Base-by-base conservation (phyloP, 1,284 basidiomycete genomes). In the Coniferiporia weirii region DNA sequence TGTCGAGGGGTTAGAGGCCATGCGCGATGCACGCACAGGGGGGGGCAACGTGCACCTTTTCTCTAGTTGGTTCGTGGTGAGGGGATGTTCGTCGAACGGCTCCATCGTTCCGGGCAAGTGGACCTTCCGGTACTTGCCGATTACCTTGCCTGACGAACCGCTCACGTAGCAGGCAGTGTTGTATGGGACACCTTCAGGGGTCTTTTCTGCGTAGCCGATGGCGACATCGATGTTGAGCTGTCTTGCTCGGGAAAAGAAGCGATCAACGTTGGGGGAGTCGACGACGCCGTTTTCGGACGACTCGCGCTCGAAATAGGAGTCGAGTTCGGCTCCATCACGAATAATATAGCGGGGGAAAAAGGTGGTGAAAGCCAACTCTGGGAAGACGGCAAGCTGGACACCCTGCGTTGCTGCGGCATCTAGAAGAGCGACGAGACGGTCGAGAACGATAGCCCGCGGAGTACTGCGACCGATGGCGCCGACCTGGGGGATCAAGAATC, bases 281-380 rank as follows among this genome's bases (percentile, higher is more conserved):
- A 54, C 53, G 22, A 54, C 44, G 19, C 59, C 54, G 22, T 43
- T 57, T 43, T 56, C 54, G 13, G 57, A 22, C 13, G 60, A 54
- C 38, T 60, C 61, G 3, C 40, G 27, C 43, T 63, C 61, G 27
- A 50, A 61, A 45, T 32, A 63, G 2, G 61, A 60, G 32, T 63
- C 59, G 22, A 63, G 61, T 36, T 63, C 61, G 9, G 35, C 38
- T 22, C 53, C 43, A 45, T 60, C 59, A 27, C 40, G 49, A 45
- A 63, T 60, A 38, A 63, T 59, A 46, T 63, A 63, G 3, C 61
- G 61, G 22, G 61, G 61, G 54, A 63, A 63, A 45, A 63, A 63
- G 36, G 61, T 63, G 20, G 61, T 63, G 55, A 63, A 63, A 17
- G 61, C 56, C 13, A 46, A 57, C 47, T 63, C 61, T 20, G 61